Evolutionary conservation across 176 grass and related monocot species (phyloP).

Genomic region (Triticum turgidum): DNA sequence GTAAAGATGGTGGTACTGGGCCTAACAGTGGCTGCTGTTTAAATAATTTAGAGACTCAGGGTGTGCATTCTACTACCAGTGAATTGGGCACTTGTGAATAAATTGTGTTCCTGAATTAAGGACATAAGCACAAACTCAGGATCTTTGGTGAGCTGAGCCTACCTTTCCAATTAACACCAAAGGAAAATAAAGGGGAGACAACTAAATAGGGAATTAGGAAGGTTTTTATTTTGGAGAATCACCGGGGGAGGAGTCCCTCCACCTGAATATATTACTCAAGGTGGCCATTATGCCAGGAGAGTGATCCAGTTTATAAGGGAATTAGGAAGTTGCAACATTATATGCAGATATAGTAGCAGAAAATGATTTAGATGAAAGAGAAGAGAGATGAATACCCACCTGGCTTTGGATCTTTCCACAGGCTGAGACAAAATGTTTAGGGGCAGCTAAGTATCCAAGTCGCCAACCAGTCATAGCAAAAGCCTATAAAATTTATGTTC

Average conservation of each 20-base stretch:
- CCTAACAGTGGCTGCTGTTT: not conserved
- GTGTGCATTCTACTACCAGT: not conserved
- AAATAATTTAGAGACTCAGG: not conserved
- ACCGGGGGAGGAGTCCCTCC: too few species aligned
- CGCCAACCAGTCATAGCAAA: conserved; percentile 99
- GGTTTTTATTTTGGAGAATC: too few species aligned
- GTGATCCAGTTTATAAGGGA: too few species aligned
- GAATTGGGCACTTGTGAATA: not conserved
- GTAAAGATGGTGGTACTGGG: not conserved
- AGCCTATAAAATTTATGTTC: conserved; percentile 49
- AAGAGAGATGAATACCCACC: conserved; percentile 32
- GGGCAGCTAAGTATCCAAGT: conserved; percentile 89
- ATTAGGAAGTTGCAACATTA: not conserved
- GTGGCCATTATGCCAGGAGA: too few species aligned
- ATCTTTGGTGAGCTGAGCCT: not conserved
- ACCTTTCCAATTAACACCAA: not conserved
- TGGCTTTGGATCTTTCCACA: conserved; percentile 97
- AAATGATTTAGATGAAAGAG: conserved; percentile 14
- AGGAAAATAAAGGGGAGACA: not conserved
- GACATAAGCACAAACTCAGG: conserved; percentile 6
- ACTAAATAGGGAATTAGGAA: not conserved
- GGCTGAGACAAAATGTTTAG: conserved; percentile 73
- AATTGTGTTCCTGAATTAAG: not conserved
- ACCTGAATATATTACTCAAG: too few species aligned
- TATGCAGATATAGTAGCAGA: not conserved